These are phyloP conservation scores for Bromus sterilis DNA, from an alignment of 176 grass and related monocot genomes.

Conservation along the genomic window DNA sequence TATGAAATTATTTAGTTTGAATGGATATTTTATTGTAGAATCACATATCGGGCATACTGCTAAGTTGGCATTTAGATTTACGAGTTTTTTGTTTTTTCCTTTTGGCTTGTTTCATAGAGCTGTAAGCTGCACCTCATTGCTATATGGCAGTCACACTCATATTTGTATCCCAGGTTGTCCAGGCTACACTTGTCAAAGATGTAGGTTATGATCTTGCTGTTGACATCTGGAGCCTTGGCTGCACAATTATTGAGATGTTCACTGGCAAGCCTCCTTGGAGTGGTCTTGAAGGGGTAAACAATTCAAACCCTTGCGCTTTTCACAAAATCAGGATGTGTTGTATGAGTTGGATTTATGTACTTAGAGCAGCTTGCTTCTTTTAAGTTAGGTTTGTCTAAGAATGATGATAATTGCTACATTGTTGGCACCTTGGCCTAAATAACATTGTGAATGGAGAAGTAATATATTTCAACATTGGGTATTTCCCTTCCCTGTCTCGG, in stretches of 20 bases:
- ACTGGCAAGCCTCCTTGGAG: conserved; percentile 87
- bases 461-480: neutral
- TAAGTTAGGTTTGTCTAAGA: neutral
- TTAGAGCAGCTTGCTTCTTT: neutral
- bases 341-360: conserved; percentile 11
- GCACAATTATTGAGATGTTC: conserved; percentile 93
- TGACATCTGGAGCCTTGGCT: conserved; percentile 90
- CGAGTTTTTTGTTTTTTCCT: neutral
- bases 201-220: conserved; percentile 78
- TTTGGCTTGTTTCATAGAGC: conserved; percentile 9
- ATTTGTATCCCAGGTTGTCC: conserved; percentile 64
- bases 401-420: neutral
- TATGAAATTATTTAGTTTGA: conserved; percentile 4
- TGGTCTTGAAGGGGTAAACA: conserved; percentile 88
- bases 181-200: conserved; percentile 72
- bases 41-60: neutral
- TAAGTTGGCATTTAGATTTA: neutral
- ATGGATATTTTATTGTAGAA: neutral
- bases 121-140: neutral
- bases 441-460: conserved; percentile 1
- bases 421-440: neutral
- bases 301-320: neutral
- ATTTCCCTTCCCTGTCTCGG: neutral
- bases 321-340: neutral
- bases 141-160: conserved; percentile 22